Conservation (phyloP, 139 green algal genomes). For the Pedinophyceae sp. region DNA sequence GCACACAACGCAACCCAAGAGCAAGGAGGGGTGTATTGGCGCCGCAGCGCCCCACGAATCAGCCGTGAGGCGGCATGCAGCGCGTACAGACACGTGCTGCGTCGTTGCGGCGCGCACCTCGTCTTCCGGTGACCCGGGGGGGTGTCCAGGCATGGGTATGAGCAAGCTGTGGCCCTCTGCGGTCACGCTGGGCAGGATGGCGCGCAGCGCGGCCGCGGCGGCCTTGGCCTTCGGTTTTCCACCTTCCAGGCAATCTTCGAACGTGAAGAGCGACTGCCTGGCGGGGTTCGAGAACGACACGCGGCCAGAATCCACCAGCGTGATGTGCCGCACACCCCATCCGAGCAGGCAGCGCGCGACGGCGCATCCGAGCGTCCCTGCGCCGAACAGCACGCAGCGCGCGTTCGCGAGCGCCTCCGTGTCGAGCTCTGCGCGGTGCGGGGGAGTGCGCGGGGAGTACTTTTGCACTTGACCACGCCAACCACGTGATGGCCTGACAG, state of each 20-base stretch:
- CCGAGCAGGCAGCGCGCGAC: slow-evolving; percentile 78
- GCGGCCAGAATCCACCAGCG: slow-evolving; percentile 60
- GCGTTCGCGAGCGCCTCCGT: slow-evolving; percentile 27
- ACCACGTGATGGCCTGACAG: no score
- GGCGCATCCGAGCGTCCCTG: slow-evolving; percentile 57
- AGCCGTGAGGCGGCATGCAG: background rate
- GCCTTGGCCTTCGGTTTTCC: slow-evolving; percentile 43
- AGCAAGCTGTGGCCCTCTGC: slow-evolving; percentile 29
- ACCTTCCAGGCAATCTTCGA: slow-evolving; percentile 75
- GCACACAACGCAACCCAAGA: slow-evolving; percentile 1
- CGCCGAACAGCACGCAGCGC: slow-evolving; percentile 77
- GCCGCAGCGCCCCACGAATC: background rate
- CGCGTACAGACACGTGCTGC: background rate
- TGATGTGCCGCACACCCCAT: slow-evolving; percentile 78
- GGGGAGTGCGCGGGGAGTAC: no score
- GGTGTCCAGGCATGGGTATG: slow-evolving; percentile 87
- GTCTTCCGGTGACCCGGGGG: slow-evolving; percentile 9
- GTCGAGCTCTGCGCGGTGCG: no score
- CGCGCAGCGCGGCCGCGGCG: slow-evolving; percentile 55
- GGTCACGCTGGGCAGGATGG: slow-evolving; percentile 45
- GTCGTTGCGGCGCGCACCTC: background rate
- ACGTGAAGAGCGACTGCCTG: slow-evolving; percentile 74
- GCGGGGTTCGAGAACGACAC: slow-evolving; percentile 85
- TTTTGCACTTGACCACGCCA: no score
- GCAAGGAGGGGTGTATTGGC: no score